Evolutionary conservation across 1,284 basidiomycete species (phyloP).

Genomic region (Heterobasidion parviporum): DNA sequence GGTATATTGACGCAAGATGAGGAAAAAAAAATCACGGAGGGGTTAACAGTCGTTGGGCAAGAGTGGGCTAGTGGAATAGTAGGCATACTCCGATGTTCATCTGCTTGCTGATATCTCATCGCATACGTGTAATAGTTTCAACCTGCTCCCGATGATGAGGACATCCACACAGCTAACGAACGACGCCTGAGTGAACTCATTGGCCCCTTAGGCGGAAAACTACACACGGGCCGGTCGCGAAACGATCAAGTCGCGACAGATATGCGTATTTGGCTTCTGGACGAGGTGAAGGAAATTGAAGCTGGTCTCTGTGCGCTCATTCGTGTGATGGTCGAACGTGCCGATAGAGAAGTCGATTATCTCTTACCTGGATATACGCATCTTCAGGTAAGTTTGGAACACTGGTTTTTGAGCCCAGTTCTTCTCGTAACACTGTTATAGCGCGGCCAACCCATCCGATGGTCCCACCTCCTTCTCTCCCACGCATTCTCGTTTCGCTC

Average conservation of each 20-base stretch:
- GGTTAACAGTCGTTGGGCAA: slow-evolving; percentile 69
- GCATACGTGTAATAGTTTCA: slow-evolving; percentile 45
- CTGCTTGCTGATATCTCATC: neutral
- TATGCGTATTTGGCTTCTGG: slow-evolving; percentile 92
- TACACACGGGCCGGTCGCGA: slow-evolving; percentile 93
- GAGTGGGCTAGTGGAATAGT: slow-evolving; percentile 82
- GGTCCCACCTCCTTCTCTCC: slow-evolving; percentile 94
- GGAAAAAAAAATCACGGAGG: slow-evolving; percentile 65
- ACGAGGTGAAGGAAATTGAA: slow-evolving; percentile 69
- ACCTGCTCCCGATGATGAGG: slow-evolving; percentile 82
- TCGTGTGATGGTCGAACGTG: slow-evolving; percentile 83
- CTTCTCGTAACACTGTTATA: slow-evolving; percentile 22
- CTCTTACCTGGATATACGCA: slow-evolving; percentile 97
- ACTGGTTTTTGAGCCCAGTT: neutral
- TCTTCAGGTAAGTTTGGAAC: slow-evolving; percentile 60
- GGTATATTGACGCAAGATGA: slow-evolving; percentile 79
- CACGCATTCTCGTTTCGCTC: slow-evolving; percentile 89
- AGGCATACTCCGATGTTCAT: neutral
- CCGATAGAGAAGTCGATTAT: slow-evolving; percentile 86
- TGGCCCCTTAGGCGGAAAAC: slow-evolving; percentile 83
- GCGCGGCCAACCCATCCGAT: slow-evolving; percentile 96
- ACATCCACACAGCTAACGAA: slow-evolving; percentile 99
- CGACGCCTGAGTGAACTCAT: slow-evolving; percentile 90
- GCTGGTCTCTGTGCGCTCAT: slow-evolving; percentile 74
- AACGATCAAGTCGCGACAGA: slow-evolving; percentile 99